phyloP scores from a whole-genome alignment of 2,329 filamentous ascomycete species.

The Cytospora piceicola region DNA sequence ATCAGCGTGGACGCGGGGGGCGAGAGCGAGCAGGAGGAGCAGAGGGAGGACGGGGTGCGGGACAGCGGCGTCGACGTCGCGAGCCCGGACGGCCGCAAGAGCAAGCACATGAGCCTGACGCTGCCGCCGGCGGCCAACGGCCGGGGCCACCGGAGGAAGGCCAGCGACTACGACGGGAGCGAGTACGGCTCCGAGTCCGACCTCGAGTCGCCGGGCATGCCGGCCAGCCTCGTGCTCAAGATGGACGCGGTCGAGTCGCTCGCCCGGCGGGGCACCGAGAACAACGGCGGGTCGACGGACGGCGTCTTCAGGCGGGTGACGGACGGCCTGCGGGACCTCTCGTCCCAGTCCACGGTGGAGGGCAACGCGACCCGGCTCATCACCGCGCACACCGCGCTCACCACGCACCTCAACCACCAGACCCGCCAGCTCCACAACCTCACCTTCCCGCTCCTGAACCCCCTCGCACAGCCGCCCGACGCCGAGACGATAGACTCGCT shows the following conservation, averaged over 20 bases:
- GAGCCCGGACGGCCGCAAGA: conserved; percentile 35
- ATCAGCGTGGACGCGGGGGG: conserved; percentile 43
- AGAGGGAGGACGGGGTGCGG: conserved; percentile 39
- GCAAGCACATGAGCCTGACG: conserved; percentile 47
- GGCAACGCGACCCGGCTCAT: conserved; percentile 73
- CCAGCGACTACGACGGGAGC: conserved; percentile 70
- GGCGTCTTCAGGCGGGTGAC: conserved; percentile 71
- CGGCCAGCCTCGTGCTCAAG: conserved; percentile 66
- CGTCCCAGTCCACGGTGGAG: conserved; percentile 73
- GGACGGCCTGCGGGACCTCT: conserved; percentile 71
- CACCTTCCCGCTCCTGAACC: conserved; percentile 71
- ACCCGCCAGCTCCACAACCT: conserved; percentile 75
- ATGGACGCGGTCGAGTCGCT: conserved; percentile 75
- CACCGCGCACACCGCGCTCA: conserved; percentile 74
- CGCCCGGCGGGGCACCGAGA: conserved; percentile 67
- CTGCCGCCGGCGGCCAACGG: conserved; percentile 47
- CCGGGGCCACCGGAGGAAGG: conserved; percentile 54
- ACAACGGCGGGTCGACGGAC: conserved; percentile 66
- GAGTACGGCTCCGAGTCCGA: conserved; percentile 76
- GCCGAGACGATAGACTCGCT: conserved; percentile 69
- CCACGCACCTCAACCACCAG: conserved; percentile 75
- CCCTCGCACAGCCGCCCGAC: conserved; percentile 65
- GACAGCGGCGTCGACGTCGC: conserved; percentile 51
- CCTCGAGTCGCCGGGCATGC: conserved; percentile 69
- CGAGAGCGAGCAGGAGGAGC: conserved; percentile 29